Evolutionary conservation across 2,329 filamentous ascomycete species (phyloP).

Genomic region (Dryadomyces quercivorus): DNA sequence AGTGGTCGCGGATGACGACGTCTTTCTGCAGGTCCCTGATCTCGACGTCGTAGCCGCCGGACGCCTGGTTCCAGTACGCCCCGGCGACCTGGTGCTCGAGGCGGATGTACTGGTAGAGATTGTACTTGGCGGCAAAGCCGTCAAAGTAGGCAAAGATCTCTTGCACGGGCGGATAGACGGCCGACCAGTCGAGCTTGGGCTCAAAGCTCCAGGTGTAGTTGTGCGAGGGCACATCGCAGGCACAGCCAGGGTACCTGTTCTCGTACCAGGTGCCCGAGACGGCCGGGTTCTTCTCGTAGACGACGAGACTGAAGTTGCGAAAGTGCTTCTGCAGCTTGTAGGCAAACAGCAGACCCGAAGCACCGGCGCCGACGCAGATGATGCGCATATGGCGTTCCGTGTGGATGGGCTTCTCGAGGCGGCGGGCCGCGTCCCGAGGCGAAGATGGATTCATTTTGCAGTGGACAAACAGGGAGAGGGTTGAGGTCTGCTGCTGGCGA

Average conservation of each 20-base stretch:
- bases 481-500: too few species aligned
- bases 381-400: constrained; percentile 19
- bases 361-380: constrained; percentile 29
- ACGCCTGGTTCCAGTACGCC: constrained; percentile 4
- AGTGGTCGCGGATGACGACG: constrained; percentile 21
- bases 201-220: constrained; percentile 23
- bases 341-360: constrained; percentile 29
- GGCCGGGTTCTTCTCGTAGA: constrained; percentile 44
- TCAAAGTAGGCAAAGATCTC: constrained; percentile 28
- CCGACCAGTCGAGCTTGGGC: constrained; percentile 38
- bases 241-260: constrained; percentile 45
- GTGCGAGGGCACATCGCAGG: constrained; percentile 17
- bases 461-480: too few species aligned
- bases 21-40: background rate
- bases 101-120: constrained; percentile 3
- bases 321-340: constrained; percentile 29
- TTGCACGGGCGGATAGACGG: constrained; percentile 25
- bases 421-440: too few species aligned
- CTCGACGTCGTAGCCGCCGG: constrained; percentile 1
- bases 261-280: constrained; percentile 48
- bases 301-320: constrained; percentile 26
- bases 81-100: constrained; percentile 1
- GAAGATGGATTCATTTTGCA: too few species aligned
- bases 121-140: constrained; percentile 4
- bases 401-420: background rate